These are phyloP conservation scores for Colletotrichum falcatum DNA, from an alignment of 2,329 filamentous ascomycete species.

Conservation along the genomic window DNA sequence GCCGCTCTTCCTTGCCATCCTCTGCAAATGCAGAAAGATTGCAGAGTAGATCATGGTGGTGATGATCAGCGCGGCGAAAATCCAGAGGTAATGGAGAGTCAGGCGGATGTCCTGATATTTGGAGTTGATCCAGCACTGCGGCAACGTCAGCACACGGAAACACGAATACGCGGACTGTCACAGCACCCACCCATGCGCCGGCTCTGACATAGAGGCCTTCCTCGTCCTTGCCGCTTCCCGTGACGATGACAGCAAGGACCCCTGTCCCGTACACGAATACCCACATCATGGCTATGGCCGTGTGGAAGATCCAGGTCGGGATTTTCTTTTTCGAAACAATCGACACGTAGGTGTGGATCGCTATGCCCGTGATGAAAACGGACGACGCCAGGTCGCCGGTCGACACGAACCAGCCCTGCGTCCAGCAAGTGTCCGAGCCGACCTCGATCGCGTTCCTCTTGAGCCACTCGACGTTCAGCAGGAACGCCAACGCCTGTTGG, in stretches of 20 bases:
- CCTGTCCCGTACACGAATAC: constrained; percentile 69
- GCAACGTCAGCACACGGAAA: constrained; percentile 26
- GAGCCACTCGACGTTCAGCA: constrained; percentile 72
- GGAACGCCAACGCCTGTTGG: constrained; percentile 73
- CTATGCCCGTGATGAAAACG: constrained; percentile 75
- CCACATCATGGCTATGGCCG: constrained; percentile 64
- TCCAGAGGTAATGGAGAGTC: constrained; percentile 74
- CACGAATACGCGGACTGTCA: background rate
- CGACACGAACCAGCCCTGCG: constrained; percentile 77
- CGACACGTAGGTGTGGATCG: constrained; percentile 73
- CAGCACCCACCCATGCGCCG: constrained; percentile 67
- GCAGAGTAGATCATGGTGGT: constrained; percentile 55
- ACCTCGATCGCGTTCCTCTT: constrained; percentile 64
- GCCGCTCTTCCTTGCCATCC: constrained; percentile 36
- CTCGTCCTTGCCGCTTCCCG: constrained; percentile 53
- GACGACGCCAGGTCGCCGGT: constrained; percentile 75
- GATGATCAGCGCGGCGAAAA: constrained; percentile 59
- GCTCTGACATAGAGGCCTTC: constrained; percentile 72
- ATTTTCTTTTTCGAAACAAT: constrained; percentile 69
- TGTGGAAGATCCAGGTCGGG: constrained; percentile 62
- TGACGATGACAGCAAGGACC: constrained; percentile 61
- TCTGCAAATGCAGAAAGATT: constrained; percentile 56
- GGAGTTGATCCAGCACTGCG: constrained; percentile 72
- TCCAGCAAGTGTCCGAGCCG: constrained; percentile 65
- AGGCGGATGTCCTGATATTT: constrained; percentile 67